Conservation (phyloP, 2,329 filamentous ascomycete genomes). For the Teratosphaeria zuluensis region DNA sequence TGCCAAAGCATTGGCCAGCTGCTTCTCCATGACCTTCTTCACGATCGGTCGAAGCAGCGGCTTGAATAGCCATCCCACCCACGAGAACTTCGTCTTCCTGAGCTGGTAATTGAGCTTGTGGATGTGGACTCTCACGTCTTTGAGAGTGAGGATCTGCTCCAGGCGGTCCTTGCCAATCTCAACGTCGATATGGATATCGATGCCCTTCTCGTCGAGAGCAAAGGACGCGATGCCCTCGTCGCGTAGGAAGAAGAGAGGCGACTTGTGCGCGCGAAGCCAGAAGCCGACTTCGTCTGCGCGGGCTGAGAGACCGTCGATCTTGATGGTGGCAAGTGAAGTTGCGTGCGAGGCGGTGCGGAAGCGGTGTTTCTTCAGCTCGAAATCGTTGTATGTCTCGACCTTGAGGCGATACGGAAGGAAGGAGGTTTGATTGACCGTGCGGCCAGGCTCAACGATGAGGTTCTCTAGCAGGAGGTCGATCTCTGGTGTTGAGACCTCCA, state of each 20-base stretch:
- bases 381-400: slow-evolving; percentile 73
- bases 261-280: slow-evolving; percentile 66
- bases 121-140: slow-evolving; percentile 66
- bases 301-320: slow-evolving; percentile 71
- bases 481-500: slow-evolving; percentile 77
- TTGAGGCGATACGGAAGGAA: slow-evolving; percentile 81
- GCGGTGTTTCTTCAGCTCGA: slow-evolving; percentile 73
- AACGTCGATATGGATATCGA: slow-evolving; percentile 77
- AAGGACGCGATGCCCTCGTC: slow-evolving; percentile 83
- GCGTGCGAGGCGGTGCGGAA: slow-evolving; percentile 55
- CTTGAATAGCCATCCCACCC: slow-evolving; percentile 73
- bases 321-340: slow-evolving; percentile 61
- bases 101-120: slow-evolving; percentile 79
- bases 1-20: slow-evolving; percentile 62
- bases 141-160: slow-evolving; percentile 72
- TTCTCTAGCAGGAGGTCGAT: slow-evolving; percentile 85
- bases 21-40: slow-evolving; percentile 66
- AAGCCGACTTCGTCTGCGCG: slow-evolving; percentile 83
- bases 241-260: slow-evolving; percentile 61
- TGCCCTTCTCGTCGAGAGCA: slow-evolving; percentile 72
- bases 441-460: slow-evolving; percentile 77
- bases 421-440: slow-evolving; percentile 72
- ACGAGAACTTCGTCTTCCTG: slow-evolving; percentile 63
- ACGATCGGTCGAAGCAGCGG: slow-evolving; percentile 74
- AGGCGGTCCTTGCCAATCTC: slow-evolving; percentile 69